These are phyloP conservation scores for Fragaria nilgerrensis DNA, from an alignment of 306 rosid genomes.

Conservation along the genomic window DNA sequence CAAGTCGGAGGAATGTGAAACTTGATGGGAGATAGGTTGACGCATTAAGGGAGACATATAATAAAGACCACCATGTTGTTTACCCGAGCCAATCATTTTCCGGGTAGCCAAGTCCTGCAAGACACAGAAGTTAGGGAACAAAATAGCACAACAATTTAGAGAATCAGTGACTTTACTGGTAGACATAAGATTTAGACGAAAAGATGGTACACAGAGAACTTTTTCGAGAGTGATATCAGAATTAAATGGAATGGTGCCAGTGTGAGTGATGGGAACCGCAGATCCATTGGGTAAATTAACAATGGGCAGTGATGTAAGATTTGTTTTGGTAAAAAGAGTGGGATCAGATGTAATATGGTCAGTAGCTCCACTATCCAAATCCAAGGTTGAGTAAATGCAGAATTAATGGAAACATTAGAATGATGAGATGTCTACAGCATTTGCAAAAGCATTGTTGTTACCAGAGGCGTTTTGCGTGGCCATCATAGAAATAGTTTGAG, in stretches of 20 bases:
- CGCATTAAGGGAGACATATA: background rate
- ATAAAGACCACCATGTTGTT: constrained; percentile 9
- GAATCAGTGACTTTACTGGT: constrained; percentile 19
- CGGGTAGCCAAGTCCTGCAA: constrained; percentile 25
- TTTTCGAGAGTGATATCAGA: constrained; percentile 10
- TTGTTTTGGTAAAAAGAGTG: background rate
- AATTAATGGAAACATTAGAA: background rate
- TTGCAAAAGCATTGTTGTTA: background rate
- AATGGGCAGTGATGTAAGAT: background rate
- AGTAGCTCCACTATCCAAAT: background rate
- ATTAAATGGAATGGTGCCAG: background rate
- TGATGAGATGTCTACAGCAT: background rate
- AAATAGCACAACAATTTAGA: constrained; percentile 4
- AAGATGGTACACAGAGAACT: constrained; percentile 26
- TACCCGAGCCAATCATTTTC: constrained; percentile 21
- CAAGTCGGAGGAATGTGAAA: background rate
- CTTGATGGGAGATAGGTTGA: background rate
- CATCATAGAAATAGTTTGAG: background rate
- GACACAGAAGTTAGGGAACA: constrained; percentile 17
- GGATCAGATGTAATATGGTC: background rate
- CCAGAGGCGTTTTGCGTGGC: background rate
- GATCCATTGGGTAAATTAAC: background rate
- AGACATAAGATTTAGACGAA: constrained; percentile 12
- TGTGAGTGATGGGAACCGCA: background rate
- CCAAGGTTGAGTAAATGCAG: background rate